These are phyloP conservation scores for Drechslerella coelobrocha DNA, from an alignment of 2,329 filamentous ascomycete species.

Conservation along the genomic window DNA sequence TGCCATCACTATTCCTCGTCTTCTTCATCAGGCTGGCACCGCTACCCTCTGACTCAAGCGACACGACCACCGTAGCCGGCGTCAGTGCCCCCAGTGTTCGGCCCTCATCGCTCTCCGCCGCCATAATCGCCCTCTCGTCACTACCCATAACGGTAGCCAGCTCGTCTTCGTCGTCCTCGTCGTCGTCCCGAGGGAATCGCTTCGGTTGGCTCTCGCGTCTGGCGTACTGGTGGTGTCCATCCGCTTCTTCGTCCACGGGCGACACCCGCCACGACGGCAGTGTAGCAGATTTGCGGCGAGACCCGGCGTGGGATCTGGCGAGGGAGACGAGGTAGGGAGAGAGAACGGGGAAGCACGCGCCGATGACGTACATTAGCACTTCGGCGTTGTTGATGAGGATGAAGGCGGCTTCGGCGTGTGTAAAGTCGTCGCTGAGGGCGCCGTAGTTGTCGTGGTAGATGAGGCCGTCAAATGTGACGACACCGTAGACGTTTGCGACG, in stretches of 20 bases:
- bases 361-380: conserved; percentile 47
- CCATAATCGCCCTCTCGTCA: conserved; percentile 17
- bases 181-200: conserved; percentile 7
- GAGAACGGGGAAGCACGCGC: conserved; percentile 41
- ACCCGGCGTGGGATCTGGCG: conserved; percentile 31
- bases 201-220: conserved; percentile 23
- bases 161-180: too few species aligned
- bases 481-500: conserved; percentile 40
- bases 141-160: conserved; percentile 26
- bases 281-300: conserved; percentile 32
- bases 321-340: conserved; percentile 47
- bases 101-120: conserved; percentile 17
- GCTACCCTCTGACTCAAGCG: conserved; percentile 25
- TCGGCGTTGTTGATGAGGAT: conserved; percentile 47
- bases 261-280: conserved; percentile 40
- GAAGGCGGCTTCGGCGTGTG: conserved; percentile 42
- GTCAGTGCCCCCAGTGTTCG: conserved; percentile 29
- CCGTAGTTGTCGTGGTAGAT: conserved; percentile 12
- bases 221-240: conserved; percentile 6
- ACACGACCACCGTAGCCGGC: conserved; percentile 21
- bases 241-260: conserved; percentile 10
- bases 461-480: conserved; percentile 25
- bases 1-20: neutral
- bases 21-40: conserved; percentile 12
- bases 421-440: conserved; percentile 34